Evolutionary conservation across 371 early-diverging fungal genomes (phyloP), one percentile per base, ranked within the genome.

Genomic region (Sporodiniella umbellata): DNA sequence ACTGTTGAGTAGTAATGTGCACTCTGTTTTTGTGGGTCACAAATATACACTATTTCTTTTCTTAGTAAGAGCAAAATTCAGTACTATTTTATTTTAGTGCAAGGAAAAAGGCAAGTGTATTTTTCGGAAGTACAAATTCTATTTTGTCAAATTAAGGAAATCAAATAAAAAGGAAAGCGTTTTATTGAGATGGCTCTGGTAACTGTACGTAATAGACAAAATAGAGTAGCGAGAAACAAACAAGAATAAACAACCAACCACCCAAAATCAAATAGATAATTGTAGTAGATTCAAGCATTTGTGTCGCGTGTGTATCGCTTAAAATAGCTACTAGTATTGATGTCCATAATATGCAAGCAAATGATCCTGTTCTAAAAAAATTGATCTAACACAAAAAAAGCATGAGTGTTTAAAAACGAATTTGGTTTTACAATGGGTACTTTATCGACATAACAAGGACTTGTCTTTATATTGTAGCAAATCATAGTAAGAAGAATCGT

Each of bases 371-470:
- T 19, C 81, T 68, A 56, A 79, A 79, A 31, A 78, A 80, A 28
- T 83, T 83, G 58, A 83, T 68, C 72, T 73, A 42, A 2, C n/a
- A 14, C n/a, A n/a, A n/a, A n/a, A n/a, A n/a, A n/a, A n/a, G n/a
- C n/a, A n/a, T n/a, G n/a, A 18, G 4, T 22, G 8, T 31, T 30
- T 15, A 37, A 1, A 17, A 14, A 26, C 18, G 23, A 11, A 17
- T 10, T 44, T 23, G 24, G 24, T 35, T 33, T 14, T 19, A 8
- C n/a, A 12, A 18, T 18, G 15, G 15, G 33, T 69, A 73, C 73
- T 53, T 80, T 79, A 53, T 80, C 73, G 24, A 80, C 79, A 52
- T 83, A 83, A 22, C 83, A 83, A 0, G 80, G 83, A 17, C 66
- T 65, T 49, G 73, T 73, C 23, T 75, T 75, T 42, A 83, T 80